Conservation (phyloP, 2,329 filamentous ascomycete species). For the Fusarium brachygibbosum region DNA sequence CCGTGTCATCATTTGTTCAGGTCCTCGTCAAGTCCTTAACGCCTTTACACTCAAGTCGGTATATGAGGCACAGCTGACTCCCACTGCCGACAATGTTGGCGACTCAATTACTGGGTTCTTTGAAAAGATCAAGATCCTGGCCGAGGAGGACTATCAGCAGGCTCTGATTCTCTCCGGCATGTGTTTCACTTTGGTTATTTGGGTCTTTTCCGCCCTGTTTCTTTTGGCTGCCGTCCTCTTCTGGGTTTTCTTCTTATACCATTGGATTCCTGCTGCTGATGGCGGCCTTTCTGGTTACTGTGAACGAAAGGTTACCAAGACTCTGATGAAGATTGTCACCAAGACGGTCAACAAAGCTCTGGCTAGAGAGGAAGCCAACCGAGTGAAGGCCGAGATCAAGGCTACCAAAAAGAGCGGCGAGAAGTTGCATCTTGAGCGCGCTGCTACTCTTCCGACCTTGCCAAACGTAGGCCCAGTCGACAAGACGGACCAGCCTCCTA, state of each 20-base stretch:
- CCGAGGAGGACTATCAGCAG: slow-evolving; percentile 80
- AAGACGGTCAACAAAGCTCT: slow-evolving; percentile 90
- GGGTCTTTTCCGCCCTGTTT: slow-evolving; percentile 83
- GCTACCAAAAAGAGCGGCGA: slow-evolving; percentile 68
- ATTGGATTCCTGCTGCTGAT: slow-evolving; percentile 87
- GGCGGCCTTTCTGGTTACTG: slow-evolving; percentile 88
- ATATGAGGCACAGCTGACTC: slow-evolving; percentile 79
- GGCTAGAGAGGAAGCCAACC: slow-evolving; percentile 78
- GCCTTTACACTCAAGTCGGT: slow-evolving; percentile 89
- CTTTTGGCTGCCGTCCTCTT: slow-evolving; percentile 81
- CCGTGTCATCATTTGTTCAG: slow-evolving; percentile 89
- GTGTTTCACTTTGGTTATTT: slow-evolving; percentile 91
- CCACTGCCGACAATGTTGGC: slow-evolving; percentile 65
- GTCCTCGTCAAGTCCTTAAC: slow-evolving; percentile 92
- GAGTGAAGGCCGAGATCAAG: slow-evolving; percentile 64
- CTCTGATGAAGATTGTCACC: slow-evolving; percentile 86
- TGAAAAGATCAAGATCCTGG: slow-evolving; percentile 80
- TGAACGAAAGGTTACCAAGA: slow-evolving; percentile 88
- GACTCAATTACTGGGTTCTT: slow-evolving; percentile 82
- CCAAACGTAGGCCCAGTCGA: slow-evolving; percentile 55
- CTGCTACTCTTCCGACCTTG: slow-evolving; percentile 77
- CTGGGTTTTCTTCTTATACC: slow-evolving; percentile 91
- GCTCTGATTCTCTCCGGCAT: slow-evolving; percentile 89
- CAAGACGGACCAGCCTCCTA: slow-evolving; percentile 69
- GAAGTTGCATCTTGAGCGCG: slow-evolving; percentile 63